Conservation (phyloP, 2,329 filamentous ascomycete genomes). For the Coniochaeta sp. region DNA sequence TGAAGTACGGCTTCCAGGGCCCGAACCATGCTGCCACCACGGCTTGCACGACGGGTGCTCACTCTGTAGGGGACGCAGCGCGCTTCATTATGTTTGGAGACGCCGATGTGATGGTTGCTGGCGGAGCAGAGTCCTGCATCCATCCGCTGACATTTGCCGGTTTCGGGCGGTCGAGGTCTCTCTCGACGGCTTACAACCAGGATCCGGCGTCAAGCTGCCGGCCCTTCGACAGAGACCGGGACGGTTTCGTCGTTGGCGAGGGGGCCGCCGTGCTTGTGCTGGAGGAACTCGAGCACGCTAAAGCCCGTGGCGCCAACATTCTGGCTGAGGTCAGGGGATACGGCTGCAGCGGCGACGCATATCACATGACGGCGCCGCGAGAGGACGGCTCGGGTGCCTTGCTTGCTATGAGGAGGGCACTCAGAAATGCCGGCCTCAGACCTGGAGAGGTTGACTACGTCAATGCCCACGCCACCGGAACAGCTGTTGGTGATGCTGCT, state of each 20-base stretch:
- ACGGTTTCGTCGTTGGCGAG: conserved; percentile 89
- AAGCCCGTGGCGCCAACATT: conserved; percentile 66
- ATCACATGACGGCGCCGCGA: conserved; percentile 88
- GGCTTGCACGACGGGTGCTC: conserved; percentile 91
- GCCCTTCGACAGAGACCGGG: conserved; percentile 74
- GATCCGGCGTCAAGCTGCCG: conserved; percentile 64
- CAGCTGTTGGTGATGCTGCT: conserved; percentile 74
- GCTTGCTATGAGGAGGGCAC: conserved; percentile 75
- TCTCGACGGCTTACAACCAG: conserved; percentile 76
- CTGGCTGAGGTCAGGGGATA: conserved; percentile 89
- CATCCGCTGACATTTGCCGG: conserved; percentile 89
- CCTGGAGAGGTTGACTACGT: conserved; percentile 78
- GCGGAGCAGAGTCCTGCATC: conserved; percentile 90
- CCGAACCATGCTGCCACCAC: conserved; percentile 92
- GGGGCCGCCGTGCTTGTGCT: conserved; percentile 82
- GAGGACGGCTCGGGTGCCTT: conserved; percentile 76
- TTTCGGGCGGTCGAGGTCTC: conserved; percentile 78
- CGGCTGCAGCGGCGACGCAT: conserved; percentile 80
- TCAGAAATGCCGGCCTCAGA: conserved; percentile 62
- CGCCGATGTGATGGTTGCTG: conserved; percentile 93
- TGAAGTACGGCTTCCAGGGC: conserved; percentile 81
- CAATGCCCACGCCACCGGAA: conserved; percentile 93
- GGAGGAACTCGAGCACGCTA: conserved; percentile 87
- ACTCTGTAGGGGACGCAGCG: conserved; percentile 90
- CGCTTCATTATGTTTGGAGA: conserved; percentile 87